phyloP scores from a whole-genome alignment of 148 eudicot genomes.

The Vaccinium myrtillus region DNA sequence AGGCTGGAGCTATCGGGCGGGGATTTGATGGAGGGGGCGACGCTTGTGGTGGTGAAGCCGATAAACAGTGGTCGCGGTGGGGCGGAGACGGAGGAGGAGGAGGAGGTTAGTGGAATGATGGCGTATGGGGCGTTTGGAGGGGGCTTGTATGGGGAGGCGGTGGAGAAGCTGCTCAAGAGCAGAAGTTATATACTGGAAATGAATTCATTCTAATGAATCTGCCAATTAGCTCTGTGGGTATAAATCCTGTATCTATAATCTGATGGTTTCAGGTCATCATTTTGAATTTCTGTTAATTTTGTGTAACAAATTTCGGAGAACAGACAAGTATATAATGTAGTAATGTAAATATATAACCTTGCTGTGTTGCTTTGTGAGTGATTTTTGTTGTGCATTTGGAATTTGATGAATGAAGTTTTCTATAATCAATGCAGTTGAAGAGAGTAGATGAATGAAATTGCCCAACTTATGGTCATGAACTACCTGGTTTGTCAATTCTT shows the following conservation, averaged over 20 bases:
- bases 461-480: no score
- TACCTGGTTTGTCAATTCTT: no score
- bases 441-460: neutral
- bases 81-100: slow-evolving; percentile 4
- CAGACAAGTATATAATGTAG: no score
- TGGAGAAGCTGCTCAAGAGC: slow-evolving; percentile 32
- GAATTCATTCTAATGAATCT: slow-evolving; percentile 31
- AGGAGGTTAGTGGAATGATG: slow-evolving; percentile 23
- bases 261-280: neutral
- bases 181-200: slow-evolving; percentile 39
- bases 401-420: no score
- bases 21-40: slow-evolving; percentile 32
- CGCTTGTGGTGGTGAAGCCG: slow-evolving; percentile 39
- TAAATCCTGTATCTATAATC: neutral
- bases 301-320: neutral
- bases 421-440: neutral
- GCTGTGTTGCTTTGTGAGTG: neutral
- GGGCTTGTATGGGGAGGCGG: slow-evolving; percentile 31
- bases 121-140: slow-evolving; percentile 26
- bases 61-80: neutral
- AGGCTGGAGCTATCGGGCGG: slow-evolving; percentile 32
- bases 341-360: neutral
- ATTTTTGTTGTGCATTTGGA: neutral
- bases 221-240: no score
- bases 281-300: neutral